Conservation (phyloP, 805 yeast genomes). For the Candida chauliodis region DNA sequence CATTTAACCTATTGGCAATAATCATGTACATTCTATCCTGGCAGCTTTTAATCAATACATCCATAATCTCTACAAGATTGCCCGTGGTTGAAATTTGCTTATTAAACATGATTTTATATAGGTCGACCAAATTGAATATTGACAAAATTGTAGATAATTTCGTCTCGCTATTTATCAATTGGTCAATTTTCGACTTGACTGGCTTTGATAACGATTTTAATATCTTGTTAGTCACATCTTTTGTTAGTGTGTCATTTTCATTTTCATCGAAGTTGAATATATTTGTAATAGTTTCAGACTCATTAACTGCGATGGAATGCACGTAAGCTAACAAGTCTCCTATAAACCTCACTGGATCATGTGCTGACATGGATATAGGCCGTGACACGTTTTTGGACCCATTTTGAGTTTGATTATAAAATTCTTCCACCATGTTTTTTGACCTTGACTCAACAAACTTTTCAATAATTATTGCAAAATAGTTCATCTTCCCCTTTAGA, state of each 20-base stretch:
- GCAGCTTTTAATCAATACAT: constrained; percentile 21
- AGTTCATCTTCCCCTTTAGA: constrained; percentile 38
- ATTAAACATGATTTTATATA: constrained; percentile 68
- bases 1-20: constrained; percentile 26
- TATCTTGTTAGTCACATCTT: constrained; percentile 44
- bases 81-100: constrained; percentile 31
- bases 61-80: constrained; percentile 21
- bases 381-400: constrained; percentile 14
- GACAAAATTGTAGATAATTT: constrained; percentile 53
- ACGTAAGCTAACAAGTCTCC: constrained; percentile 88
- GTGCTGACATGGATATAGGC: constrained; percentile 63
- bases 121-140: constrained; percentile 57
- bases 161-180: constrained; percentile 61
- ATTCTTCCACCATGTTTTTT: constrained; percentile 60
- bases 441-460: constrained; percentile 71
- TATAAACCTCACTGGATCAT: constrained; percentile 76
- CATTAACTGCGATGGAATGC: constrained; percentile 83
- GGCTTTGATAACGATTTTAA: constrained; percentile 57
- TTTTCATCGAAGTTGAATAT: constrained; percentile 40
- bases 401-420: constrained; percentile 43
- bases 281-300: constrained; percentile 67
- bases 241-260: constrained; percentile 25
- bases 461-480: constrained; percentile 56
- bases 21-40: constrained; percentile 25
- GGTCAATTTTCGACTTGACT: constrained; percentile 61